Evolutionary conservation across 2,329 filamentous ascomycete genomes (phyloP), one percentile per base, ranked within the genome.

Genomic region (Cladosporium cucumerinum): DNA sequence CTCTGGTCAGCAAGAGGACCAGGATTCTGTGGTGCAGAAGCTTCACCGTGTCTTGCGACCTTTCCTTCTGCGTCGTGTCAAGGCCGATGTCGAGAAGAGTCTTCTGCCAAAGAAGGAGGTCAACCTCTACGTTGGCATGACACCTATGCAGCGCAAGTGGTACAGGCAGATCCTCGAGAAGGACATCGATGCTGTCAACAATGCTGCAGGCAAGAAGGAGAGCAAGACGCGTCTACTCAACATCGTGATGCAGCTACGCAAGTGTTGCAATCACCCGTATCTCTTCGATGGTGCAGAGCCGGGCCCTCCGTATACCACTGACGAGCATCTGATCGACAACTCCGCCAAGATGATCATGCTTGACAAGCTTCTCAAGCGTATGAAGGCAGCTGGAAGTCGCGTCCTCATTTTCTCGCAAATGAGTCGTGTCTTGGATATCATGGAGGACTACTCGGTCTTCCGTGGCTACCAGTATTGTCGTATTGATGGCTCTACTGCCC

Each of bases 341-440:
- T 88, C 95, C 1, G 95, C 93, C 25, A 99, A 99, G 81, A 99
- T 99, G 95, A 87, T 93, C 34, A 93, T 99, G 75, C 85, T 99
- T 21, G 95, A 99, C 81, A 96, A 92, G 79, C 86, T 99, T 12
- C 83, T 99, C 57, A 88, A 85, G 72, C 87, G 93, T 55, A 87
- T 99, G 81, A 85, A 93, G 78, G 86, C 85, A 55, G 90, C 97
- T 75, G 95, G 93, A 49, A 98, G 93, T 75, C 87, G 95, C 69
- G 93, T 99, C n/a, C 86, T 99, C 64, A 98, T 99, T 72, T 99
- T 99, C 81, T 99, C 95, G 0, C 95, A 99, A 75, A 99, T 99
- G 95, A 97, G 93, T 74, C 92, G 95, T 85, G 85, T 97, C 46
- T 82, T 99, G 49, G 95, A 99, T 75, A 99, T 99, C 61, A 85